Conservation (phyloP, 169 alveolate genomes). For the Cryptosporidium viatorum region DNA sequence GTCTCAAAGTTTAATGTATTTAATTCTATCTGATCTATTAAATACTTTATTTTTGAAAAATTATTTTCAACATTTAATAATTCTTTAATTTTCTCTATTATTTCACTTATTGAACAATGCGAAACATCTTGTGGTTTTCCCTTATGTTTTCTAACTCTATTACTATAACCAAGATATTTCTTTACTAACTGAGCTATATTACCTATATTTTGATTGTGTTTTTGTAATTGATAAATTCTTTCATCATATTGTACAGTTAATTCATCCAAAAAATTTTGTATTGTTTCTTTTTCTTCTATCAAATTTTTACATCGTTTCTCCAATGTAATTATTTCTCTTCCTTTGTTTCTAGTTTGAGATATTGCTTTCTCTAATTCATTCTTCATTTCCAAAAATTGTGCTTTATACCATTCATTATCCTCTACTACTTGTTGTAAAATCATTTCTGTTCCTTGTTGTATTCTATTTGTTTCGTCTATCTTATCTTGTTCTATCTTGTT, state of each 20-base stretch:
- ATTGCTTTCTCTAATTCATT: conserved; percentile 66
- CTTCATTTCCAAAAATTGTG: conserved; percentile 64
- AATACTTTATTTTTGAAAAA: conserved; percentile 21
- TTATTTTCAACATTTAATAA: neutral
- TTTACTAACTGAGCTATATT: neutral
- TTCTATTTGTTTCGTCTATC: conserved; percentile 45
- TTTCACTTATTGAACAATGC: conserved; percentile 7
- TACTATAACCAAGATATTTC: conserved; percentile 19
- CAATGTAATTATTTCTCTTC: conserved; percentile 60
- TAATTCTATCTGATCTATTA: conserved; percentile 16
- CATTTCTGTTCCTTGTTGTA: conserved; percentile 71
- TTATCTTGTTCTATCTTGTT: conserved; percentile 47
- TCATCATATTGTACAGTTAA: conserved; percentile 56
- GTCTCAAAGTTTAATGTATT: conserved; percentile 14
- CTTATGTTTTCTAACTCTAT: neutral
- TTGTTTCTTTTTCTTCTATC: conserved; percentile 65
- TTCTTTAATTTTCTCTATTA: conserved; percentile 30
- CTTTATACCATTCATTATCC: conserved; percentile 73
- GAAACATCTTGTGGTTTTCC: neutral
- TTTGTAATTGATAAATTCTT: conserved; percentile 30
- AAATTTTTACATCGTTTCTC: conserved; percentile 56
- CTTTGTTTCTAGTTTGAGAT: conserved; percentile 48
- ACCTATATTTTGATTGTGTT: neutral
- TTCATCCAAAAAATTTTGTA: conserved; percentile 51
- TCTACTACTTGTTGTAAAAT: conserved; percentile 69